A percentile compares a stretch with the other conserved stretches of the same genome.
Conservation (phyloP, 495 filamentous ascomycete species). For the Aspergillus olivimuriae region DNA sequence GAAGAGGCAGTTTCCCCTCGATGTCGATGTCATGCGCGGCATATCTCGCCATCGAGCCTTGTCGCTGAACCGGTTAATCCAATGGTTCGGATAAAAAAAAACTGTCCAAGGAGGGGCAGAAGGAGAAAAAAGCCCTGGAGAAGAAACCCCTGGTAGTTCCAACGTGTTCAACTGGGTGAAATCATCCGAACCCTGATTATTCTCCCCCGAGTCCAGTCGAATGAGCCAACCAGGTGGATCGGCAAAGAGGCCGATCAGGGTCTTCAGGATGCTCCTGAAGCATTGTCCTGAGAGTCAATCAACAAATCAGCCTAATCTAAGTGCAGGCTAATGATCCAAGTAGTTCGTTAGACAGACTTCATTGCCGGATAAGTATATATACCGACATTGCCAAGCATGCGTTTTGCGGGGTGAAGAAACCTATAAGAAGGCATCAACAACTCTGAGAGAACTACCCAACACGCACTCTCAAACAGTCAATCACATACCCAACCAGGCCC, state of each 20-base stretch:
- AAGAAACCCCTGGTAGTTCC: no score
- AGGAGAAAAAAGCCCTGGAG: no score
- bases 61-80: neutral
- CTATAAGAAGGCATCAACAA: no score
- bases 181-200: neutral
- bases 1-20: no score
- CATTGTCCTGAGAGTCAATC: neutral
- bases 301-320: slow-evolving; percentile 2
- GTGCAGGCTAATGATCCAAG: neutral
- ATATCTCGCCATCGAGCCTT: neutral
- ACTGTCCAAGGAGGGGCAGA: neutral
- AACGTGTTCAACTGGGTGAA: neutral
- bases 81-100: neutral
- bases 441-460: no score
- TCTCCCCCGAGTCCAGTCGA: neutral
- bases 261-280: neutral
- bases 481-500: neutral
- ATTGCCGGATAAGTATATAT: neutral
- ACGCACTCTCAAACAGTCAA: neutral
- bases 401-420: neutral
- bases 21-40: neutral
- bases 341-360: neutral
- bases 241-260: no score
- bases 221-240: no score
- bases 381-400: neutral